phyloP scores from a whole-genome alignment of 2,329 filamentous ascomycete species.

The Pseudopyrenochaeta lycopersici region DNA sequence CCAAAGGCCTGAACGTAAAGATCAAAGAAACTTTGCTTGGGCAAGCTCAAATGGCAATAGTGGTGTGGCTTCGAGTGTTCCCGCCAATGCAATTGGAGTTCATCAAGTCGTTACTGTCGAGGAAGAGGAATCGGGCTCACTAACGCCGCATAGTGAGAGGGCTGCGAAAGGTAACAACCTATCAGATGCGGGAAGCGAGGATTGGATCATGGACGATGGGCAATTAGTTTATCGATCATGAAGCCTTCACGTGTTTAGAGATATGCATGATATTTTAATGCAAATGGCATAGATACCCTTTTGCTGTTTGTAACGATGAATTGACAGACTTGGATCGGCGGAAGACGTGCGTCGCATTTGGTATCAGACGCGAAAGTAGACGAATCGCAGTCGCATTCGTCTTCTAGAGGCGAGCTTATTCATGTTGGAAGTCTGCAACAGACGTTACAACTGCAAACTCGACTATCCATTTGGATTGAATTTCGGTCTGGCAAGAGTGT shows the following conservation, averaged over 20 bases:
- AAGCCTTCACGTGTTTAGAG: neutral
- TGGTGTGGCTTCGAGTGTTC: conserved; percentile 6
- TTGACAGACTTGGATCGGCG: no score
- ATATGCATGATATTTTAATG: neutral
- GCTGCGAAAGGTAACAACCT: conserved; percentile 3
- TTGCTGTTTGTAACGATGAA: neutral
- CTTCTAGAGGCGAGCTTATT: no score
- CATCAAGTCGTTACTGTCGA: conserved; percentile 20
- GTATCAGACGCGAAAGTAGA: no score
- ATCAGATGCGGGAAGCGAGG: conserved; percentile 23
- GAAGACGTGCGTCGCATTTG: no score
- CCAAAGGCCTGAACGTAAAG: conserved; percentile 1
- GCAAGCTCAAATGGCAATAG: conserved; percentile 17
- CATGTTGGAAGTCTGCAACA: no score
- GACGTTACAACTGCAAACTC: no score
- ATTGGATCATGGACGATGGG: conserved; percentile 25
- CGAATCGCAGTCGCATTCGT: no score
- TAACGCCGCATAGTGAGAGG: conserved; percentile 1
- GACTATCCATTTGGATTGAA: no score
- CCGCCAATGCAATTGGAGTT: conserved; percentile 21
- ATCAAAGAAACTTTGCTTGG: conserved; percentile 23
- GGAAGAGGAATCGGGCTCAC: conserved; percentile 3
- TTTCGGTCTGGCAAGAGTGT: no score
- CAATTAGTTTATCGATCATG: neutral
- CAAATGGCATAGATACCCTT: neutral